Conservation (phyloP, 441 rosid species). For the Pelargonium australe region DNA sequence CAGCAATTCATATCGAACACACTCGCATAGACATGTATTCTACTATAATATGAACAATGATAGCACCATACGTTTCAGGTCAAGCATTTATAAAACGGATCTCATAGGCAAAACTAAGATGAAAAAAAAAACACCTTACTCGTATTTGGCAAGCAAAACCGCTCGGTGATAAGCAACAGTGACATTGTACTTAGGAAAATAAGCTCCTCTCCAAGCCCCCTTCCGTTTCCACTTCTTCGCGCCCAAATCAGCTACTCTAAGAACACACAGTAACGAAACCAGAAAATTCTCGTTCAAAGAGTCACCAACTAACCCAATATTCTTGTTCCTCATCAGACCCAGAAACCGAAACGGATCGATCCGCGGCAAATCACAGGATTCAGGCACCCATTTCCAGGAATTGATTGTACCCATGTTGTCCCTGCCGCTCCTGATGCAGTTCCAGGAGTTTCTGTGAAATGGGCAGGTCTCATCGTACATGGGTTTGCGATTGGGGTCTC, state of each 20-base stretch:
- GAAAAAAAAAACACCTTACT: slow-evolving; percentile 26
- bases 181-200: slow-evolving; percentile 71
- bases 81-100: not conserved
- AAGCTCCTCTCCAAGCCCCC: slow-evolving; percentile 94
- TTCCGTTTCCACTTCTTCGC: slow-evolving; percentile 84
- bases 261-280: slow-evolving; percentile 68
- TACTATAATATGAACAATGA: no score
- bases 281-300: slow-evolving; percentile 84
- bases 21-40: no score
- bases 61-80: not conserved
- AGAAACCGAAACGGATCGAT: slow-evolving; percentile 58
- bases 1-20: no score
- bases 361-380: slow-evolving; percentile 46
- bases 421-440: slow-evolving; percentile 64
- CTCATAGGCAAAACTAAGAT: not conserved
- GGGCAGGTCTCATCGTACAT: slow-evolving; percentile 76
- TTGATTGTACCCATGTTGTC: slow-evolving; percentile 63
- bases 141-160: slow-evolving; percentile 70
- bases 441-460: slow-evolving; percentile 90
- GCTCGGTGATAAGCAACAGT: slow-evolving; percentile 89
- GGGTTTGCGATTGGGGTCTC: slow-evolving; percentile 31
- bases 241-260: slow-evolving; percentile 61
- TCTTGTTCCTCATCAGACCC: slow-evolving; percentile 55
- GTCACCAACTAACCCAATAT: slow-evolving; percentile 85
- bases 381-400: slow-evolving; percentile 85